Evolutionary conservation across 1,139 yeast species (phyloP).

Genomic region (Zygosaccharomyces sapae): DNA sequence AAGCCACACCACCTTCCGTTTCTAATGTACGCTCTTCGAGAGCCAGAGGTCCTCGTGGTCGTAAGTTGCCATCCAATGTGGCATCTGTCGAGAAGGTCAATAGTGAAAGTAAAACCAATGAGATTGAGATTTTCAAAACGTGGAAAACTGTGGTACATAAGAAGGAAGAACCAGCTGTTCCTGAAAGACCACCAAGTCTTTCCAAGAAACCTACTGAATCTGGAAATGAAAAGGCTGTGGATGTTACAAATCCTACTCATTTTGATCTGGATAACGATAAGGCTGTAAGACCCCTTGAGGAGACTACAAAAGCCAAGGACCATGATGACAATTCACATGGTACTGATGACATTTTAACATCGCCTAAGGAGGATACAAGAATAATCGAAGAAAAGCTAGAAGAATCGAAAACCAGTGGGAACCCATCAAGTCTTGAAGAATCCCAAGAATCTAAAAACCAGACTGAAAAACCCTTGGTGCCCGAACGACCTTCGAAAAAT

Average conservation of each 20-base stretch:
- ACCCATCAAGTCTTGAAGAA: neutral
- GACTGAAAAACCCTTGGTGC: neutral
- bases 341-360: neutral
- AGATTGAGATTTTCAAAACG: slow-evolving; percentile 23
- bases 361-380: neutral
- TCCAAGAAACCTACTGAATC: slow-evolving; percentile 4
- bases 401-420: neutral
- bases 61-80: slow-evolving; percentile 59
- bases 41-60: slow-evolving; percentile 73
- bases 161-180: neutral
- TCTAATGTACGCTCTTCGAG: slow-evolving; percentile 47
- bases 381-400: neutral
- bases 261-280: neutral
- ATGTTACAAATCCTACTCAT: slow-evolving; percentile 2
- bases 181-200: neutral
- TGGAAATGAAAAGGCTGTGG: slow-evolving; percentile 2
- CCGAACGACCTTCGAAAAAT: neutral
- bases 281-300: slow-evolving; percentile 1
- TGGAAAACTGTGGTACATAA: slow-evolving; percentile 21
- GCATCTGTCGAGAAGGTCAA: slow-evolving; percentile 47
- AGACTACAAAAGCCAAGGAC: neutral
- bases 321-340: neutral
- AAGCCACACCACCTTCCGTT: slow-evolving; percentile 13
- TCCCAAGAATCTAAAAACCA: neutral
- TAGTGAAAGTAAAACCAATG: slow-evolving; percentile 35